Base-by-base conservation (phyloP, 1,139 yeast genomes). In the Petasospora fabianii region DNA sequence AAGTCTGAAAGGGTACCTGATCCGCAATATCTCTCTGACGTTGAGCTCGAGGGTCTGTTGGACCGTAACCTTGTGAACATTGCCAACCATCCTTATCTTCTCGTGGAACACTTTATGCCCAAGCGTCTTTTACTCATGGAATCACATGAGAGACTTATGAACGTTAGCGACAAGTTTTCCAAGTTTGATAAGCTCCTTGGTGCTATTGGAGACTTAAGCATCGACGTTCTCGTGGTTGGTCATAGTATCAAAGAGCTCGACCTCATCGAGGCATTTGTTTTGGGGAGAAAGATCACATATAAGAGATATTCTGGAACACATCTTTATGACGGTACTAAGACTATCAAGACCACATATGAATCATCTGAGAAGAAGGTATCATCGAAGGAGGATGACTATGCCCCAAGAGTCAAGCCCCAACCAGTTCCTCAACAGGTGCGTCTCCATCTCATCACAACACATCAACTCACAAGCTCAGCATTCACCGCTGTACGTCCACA, bases 31-130 rank as follows among this genome's bases (percentile, higher is more conserved):
- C 12, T 24, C 13, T 30, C 33, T 3, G 18, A 20, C 9, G 46
- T 50, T 8, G 64, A 65, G 26, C 50, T 69, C 54, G 56, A 61
- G 21, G 60, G 61, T 18, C 49, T 79, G 30, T 63, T 83, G 20
- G 68, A 69, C 37, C 71, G 73, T 10, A 80, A 76, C 50, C 56
- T 80, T 9, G 56, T 66, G 24, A 68, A 71, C 15, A 64, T 80
- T 0, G 66, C 72, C 3, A 76, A 73, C 50, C 88, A 84, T 56
- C 87, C 90, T 2, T 77, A 82, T 28, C 61, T 83, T 32, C 56
- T 83, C 29, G 88, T 83, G 24, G 85, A 82, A 51, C 92, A 84
- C 56, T 83, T 78, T 51, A 78, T 83, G 55, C 87, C 92, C 11
- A 75, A 79, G 46, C 79, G 80, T 42, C 62, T 83, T 43, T 56